A percentile compares a stretch with the other conserved stretches of the same genome.
Conservation (phyloP, 2,329 filamentous ascomycete genomes). For the Calonectria pauciramosa region DNA sequence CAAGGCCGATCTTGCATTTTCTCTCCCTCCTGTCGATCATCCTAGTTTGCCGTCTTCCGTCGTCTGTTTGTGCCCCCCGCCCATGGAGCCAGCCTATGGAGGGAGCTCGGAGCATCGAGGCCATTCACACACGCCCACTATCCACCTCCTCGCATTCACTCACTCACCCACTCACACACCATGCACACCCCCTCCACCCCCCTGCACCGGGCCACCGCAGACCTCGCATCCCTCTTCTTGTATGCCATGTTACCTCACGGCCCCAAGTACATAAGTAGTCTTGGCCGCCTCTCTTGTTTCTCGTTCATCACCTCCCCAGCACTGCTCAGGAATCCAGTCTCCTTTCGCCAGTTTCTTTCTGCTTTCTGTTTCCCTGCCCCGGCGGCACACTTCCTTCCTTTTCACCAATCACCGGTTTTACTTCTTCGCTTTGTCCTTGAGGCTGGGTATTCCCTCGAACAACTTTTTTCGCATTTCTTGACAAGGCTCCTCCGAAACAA, state of each 20-base stretch:
- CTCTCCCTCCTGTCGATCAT: conserved; percentile 23
- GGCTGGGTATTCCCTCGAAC: conserved; percentile 20
- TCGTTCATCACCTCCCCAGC: conserved; percentile 30
- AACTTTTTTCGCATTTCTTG: conserved; percentile 2
- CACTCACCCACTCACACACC: not conserved
- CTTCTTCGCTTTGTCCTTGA: conserved; percentile 13
- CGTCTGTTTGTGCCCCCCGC: not conserved
- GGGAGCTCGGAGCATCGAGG: not conserved
- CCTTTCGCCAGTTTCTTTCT: conserved; percentile 30
- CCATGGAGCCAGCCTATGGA: not conserved
- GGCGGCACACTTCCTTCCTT: conserved; percentile 26
- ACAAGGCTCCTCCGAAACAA: not conserved
- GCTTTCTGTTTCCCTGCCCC: conserved; percentile 28
- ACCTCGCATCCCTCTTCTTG: not conserved
- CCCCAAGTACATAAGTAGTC: conserved; percentile 39
- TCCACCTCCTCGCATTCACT: conserved; percentile 1
- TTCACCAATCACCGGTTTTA: conserved; percentile 1
- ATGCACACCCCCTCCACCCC: not conserved
- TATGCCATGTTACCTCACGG: conserved; percentile 8
- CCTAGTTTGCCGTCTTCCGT: not conserved
- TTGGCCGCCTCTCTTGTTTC: conserved; percentile 26
- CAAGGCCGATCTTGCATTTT: conserved; percentile 28
- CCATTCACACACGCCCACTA: not conserved
- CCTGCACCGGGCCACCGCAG: conserved; percentile 6
- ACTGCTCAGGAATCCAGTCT: conserved; percentile 42